Conservation (phyloP, 768 basidiomycete genomes). For the Megacollybia marginata region DNA sequence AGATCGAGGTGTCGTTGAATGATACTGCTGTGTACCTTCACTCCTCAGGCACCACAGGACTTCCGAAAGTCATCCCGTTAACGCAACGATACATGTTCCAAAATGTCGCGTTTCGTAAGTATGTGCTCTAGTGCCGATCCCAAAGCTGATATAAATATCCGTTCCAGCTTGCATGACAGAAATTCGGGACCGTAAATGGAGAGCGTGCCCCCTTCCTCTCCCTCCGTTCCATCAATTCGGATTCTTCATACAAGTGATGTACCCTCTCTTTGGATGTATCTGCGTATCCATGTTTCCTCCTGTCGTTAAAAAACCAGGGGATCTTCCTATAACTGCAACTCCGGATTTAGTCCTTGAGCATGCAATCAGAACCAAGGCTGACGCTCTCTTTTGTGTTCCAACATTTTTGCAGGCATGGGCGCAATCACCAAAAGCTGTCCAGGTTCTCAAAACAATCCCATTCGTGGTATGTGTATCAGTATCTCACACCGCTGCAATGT, state of each 20-base stretch:
- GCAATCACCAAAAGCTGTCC: slow-evolving; percentile 9
- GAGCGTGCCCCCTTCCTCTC: slow-evolving; percentile 7
- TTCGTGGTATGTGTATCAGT: slow-evolving; percentile 11
- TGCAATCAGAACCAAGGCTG: slow-evolving; percentile 7
- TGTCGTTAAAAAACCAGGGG: slow-evolving; percentile 1
- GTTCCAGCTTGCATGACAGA: background rate
- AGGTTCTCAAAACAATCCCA: slow-evolving; percentile 9
- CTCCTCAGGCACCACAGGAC: slow-evolving; percentile 25
- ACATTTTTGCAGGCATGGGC: slow-evolving; percentile 19
- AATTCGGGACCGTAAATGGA: background rate
- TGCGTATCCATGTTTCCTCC: slow-evolving; percentile 20
- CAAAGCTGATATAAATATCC: background rate
- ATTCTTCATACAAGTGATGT: slow-evolving; percentile 9
- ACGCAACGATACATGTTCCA: slow-evolving; percentile 11
- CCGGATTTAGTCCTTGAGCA: slow-evolving; percentile 14
- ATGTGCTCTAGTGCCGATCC: background rate
- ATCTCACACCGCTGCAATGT: background rate
- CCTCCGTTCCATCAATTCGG: slow-evolving; percentile 17
- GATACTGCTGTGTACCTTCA: slow-evolving; percentile 18
- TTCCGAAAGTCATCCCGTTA: slow-evolving; percentile 20
- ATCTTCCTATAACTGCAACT: slow-evolving; percentile 13
- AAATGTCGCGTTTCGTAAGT: slow-evolving; percentile 16
- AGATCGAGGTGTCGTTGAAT: background rate
- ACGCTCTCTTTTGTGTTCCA: slow-evolving; percentile 11
- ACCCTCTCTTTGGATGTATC: slow-evolving; percentile 7